These are phyloP conservation scores for Oryza meridionalis DNA, from an alignment of 176 grass and related monocot species.

Conservation along the genomic window DNA sequence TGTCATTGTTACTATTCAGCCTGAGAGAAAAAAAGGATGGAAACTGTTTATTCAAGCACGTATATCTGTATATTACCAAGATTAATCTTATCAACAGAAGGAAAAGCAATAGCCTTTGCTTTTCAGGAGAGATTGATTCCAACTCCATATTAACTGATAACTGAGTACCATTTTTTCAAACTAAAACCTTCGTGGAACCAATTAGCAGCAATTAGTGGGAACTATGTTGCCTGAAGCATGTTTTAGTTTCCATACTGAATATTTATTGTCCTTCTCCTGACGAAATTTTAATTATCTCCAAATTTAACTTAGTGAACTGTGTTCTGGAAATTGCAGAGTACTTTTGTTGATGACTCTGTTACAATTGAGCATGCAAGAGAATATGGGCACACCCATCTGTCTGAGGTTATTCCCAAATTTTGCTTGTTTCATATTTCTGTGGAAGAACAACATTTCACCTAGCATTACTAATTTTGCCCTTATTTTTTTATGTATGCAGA, in stretches of 20 bases:
- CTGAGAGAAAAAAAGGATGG: neutral
- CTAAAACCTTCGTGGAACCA: neutral
- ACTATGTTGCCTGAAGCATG: neutral
- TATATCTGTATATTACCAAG: neutral
- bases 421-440: neutral
- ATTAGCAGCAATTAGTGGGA: slow-evolving; percentile 8
- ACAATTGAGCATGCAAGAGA: slow-evolving; percentile 81
- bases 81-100: neutral
- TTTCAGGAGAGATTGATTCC: neutral
- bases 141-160: neutral
- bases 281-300: neutral
- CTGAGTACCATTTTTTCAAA: neutral
- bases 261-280: neutral
- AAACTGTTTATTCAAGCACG: neutral
- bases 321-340: slow-evolving; percentile 61
- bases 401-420: slow-evolving; percentile 61
- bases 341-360: slow-evolving; percentile 75
- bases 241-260: neutral
- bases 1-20: neutral
- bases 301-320: slow-evolving; percentile 6
- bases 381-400: slow-evolving; percentile 82
- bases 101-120: neutral
- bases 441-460: neutral
- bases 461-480: neutral
- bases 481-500: slow-evolving; percentile 50